Evolutionary conservation across 1,284 basidiomycete species (phyloP).

Genomic region (Cronartium ribicola): DNA sequence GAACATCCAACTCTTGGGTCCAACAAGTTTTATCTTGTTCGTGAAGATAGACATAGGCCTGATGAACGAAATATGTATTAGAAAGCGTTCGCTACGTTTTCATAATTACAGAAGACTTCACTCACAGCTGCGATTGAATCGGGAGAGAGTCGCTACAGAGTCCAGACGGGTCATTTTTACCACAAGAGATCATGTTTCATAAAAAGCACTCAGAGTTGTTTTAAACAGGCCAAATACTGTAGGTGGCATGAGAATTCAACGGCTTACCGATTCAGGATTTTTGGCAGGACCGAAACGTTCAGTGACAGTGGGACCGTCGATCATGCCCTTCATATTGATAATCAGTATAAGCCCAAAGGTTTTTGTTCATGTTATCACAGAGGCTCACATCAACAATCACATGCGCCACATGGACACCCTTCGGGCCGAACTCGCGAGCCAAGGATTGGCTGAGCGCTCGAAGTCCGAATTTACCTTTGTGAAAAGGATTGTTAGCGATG

Average conservation of each 20-base stretch:
- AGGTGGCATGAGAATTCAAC: background rate
- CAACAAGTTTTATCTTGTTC: constrained; percentile 5
- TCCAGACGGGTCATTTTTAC: background rate
- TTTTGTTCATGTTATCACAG: constrained; percentile 12
- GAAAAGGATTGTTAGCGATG: background rate
- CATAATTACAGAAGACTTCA: background rate
- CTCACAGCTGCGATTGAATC: constrained; percentile 15
- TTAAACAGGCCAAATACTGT: too few species aligned
- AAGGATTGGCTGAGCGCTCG: constrained; percentile 45
- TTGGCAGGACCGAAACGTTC: constrained; percentile 2
- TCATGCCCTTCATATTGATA: background rate
- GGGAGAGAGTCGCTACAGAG: constrained; percentile 10
- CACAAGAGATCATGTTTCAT: background rate
- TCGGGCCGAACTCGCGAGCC: constrained; percentile 45
- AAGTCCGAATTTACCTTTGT: constrained; percentile 45
- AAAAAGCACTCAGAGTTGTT: background rate
- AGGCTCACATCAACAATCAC: constrained; percentile 46
- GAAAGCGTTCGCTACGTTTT: background rate
- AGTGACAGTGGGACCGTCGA: background rate
- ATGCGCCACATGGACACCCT: constrained; percentile 46
- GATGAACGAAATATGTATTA: background rate
- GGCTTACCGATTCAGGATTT: background rate
- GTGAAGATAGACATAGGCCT: constrained; percentile 10
- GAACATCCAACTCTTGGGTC: constrained; percentile 18
- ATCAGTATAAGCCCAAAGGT: background rate